These are phyloP conservation scores for Coccomyxa sp. DNA, from an alignment of 139 green algal species.

Conservation along the genomic window DNA sequence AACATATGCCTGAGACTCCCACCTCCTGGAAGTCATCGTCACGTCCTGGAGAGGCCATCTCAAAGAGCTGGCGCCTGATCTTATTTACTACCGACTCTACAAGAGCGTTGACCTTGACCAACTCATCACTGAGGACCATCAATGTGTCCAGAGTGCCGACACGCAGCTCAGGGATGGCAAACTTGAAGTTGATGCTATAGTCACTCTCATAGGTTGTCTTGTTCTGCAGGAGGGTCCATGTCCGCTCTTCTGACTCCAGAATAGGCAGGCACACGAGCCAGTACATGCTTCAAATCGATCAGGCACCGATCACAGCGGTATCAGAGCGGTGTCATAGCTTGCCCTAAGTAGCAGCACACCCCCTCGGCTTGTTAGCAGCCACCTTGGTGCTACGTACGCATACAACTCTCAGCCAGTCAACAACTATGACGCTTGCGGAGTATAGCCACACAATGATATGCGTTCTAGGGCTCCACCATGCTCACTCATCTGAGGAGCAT, in stretches of 20 bases:
- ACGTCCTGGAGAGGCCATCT: slow-evolving; percentile 34
- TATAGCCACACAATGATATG: no score
- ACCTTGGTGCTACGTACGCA: no score
- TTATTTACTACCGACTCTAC: slow-evolving; percentile 87
- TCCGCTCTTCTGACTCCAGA: slow-evolving; percentile 39
- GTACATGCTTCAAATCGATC: slow-evolving; percentile 58
- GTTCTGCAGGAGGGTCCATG: slow-evolving; percentile 73
- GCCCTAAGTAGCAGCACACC: no score
- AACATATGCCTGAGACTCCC: no score
- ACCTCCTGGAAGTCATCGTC: neutral
- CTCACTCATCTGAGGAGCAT: no score
- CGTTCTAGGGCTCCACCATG: no score
- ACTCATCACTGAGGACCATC: slow-evolving; percentile 88
- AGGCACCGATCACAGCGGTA: no score
- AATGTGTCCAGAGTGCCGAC: slow-evolving; percentile 95
- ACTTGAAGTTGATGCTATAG: slow-evolving; percentile 51
- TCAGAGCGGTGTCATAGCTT: no score
- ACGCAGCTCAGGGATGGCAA: slow-evolving; percentile 84
- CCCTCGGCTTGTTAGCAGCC: no score
- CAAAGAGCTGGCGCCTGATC: slow-evolving; percentile 68
- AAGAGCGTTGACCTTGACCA: slow-evolving; percentile 73
- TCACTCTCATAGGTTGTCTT: slow-evolving; percentile 54
- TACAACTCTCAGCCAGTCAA: no score
- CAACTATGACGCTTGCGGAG: no score
- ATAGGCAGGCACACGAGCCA: slow-evolving; percentile 77